phyloP scores from a whole-genome alignment of 1,284 basidiomycete genomes.

The Sutorius eximius region DNA sequence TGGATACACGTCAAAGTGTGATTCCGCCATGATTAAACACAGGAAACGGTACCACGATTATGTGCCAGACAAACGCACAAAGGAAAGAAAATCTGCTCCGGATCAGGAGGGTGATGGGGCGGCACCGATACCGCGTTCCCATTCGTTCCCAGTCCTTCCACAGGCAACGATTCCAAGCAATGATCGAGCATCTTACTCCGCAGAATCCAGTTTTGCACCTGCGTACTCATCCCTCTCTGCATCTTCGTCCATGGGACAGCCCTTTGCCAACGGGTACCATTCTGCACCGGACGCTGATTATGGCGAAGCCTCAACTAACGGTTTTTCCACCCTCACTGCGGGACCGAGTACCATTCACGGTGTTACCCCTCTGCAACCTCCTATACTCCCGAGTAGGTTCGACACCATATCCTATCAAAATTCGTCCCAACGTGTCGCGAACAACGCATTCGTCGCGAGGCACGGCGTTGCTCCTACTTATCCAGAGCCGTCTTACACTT shows the following conservation, averaged over 20 bases:
- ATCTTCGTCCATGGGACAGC: not conserved
- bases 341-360: not conserved
- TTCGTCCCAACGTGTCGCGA: not conserved
- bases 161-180: not conserved
- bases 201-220: not conserved
- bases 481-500: not conserved
- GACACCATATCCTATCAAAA: not conserved
- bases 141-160: not conserved
- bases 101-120: not conserved
- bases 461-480: not conserved
- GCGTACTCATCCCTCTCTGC: not conserved
- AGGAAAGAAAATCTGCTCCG: not conserved
- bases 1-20: not conserved
- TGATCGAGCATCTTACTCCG: not conserved
- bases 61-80: not conserved
- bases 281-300: not conserved
- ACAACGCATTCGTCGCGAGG: not conserved
- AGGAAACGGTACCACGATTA: not conserved
- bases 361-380: not conserved
- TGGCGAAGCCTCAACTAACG: not conserved
- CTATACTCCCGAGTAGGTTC: not conserved
- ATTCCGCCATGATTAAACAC: not conserved
- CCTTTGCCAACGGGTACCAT: not conserved
- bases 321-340: not conserved
- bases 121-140: not conserved